phyloP scores from a whole-genome alignment of 305 asterid species.

The Fraxinus dipetala region DNA sequence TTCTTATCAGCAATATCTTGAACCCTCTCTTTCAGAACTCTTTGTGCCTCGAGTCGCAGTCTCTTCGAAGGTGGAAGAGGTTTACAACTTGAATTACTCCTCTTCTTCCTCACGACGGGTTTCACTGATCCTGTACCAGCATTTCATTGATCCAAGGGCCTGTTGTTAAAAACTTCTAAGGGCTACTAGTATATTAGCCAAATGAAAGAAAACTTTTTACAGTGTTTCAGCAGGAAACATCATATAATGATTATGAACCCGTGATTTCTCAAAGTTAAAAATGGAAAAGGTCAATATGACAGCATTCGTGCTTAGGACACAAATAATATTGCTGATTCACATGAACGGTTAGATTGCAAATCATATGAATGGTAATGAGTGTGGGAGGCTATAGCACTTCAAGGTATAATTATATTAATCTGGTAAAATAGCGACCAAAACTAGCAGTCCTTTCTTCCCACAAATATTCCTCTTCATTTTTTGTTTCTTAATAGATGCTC shows the following conservation, averaged over 20 bases:
- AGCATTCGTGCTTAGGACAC: background rate
- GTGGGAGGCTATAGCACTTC: background rate
- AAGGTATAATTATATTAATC: background rate
- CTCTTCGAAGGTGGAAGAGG: slow-evolving; percentile 98
- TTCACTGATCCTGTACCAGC: slow-evolving; percentile 93
- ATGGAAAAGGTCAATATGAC: background rate
- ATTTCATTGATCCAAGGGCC: slow-evolving; percentile 82
- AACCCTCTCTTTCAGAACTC: slow-evolving; percentile 96
- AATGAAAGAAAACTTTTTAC: background rate
- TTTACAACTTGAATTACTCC: slow-evolving; percentile 58
- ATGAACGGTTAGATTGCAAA: background rate
- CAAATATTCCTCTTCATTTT: slow-evolving; percentile 4
- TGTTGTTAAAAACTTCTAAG: slow-evolving; percentile 63
- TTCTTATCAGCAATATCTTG: slow-evolving; percentile 97
- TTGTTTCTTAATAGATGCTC: slow-evolving; percentile 1
- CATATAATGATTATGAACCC: background rate
- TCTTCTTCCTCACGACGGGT: slow-evolving; percentile 59
- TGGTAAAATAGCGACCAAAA: background rate
- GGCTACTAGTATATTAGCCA: slow-evolving; percentile 34
- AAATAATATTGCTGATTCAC: background rate
- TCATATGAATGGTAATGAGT: background rate
- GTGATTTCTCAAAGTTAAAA: background rate
- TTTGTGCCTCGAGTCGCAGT: slow-evolving; percentile 91
- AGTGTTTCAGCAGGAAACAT: background rate
- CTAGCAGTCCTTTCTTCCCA: background rate